Conservation (phyloP, 768 basidiomycete genomes). For the Lactarius quietus region DNA sequence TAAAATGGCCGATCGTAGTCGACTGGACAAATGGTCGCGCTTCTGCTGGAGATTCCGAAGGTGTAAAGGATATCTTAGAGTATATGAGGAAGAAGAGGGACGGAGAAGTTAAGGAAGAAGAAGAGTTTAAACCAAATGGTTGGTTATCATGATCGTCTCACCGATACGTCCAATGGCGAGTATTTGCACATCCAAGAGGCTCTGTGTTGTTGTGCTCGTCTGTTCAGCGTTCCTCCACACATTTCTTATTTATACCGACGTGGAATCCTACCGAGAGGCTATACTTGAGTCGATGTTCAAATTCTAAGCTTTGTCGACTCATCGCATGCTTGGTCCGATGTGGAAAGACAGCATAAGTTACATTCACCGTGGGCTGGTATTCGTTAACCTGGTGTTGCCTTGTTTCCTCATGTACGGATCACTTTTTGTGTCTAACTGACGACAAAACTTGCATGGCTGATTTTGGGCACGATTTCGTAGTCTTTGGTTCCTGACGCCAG, state of each 20-base stretch:
- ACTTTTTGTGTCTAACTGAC: not conserved
- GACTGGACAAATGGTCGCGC: conserved; percentile 69
- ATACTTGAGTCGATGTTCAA: not conserved
- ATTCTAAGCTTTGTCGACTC: not conserved
- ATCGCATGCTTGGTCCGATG: not conserved
- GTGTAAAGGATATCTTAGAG: conserved; percentile 66
- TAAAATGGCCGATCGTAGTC: conserved; percentile 80
- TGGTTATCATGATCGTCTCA: conserved; percentile 44
- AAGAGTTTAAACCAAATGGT: conserved; percentile 47
- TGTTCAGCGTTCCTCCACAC: not conserved
- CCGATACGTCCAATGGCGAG: not conserved
- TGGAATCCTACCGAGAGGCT: not conserved
- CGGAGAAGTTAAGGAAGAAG: conserved; percentile 51
- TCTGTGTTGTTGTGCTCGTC: not conserved
- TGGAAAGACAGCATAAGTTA: not conserved
- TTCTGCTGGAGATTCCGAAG: conserved; percentile 62
- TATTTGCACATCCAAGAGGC: not conserved
- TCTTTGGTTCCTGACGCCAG: not conserved
- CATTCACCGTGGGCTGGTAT: not conserved
- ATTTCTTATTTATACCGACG: not conserved
- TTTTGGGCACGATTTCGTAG: not conserved
- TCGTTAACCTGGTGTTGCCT: no score
- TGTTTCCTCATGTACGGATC: not conserved
- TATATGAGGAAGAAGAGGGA: conserved; percentile 60
- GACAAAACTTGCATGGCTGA: not conserved